phyloP scores from a whole-genome alignment of 1,284 basidiomycete species.

The Ceratobasidium sp. region DNA sequence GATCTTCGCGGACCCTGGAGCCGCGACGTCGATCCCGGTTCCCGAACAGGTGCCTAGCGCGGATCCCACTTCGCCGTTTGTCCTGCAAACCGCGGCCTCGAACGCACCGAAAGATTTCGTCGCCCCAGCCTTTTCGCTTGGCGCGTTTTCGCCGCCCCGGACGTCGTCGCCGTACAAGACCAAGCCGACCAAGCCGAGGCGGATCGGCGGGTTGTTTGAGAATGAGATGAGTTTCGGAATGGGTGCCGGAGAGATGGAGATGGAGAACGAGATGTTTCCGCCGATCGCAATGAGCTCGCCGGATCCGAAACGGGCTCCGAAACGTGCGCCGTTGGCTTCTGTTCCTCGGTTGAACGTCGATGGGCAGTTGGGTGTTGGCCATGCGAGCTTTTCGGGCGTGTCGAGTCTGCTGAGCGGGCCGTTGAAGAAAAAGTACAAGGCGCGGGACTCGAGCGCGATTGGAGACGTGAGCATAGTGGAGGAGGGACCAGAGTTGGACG shows the following conservation, averaged over 20 bases:
- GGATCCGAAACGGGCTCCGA: slow-evolving; percentile 10
- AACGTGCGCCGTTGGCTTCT: slow-evolving; percentile 21
- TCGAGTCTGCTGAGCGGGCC: slow-evolving; percentile 54
- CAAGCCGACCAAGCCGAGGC: neutral
- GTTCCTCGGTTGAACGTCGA: slow-evolving; percentile 13
- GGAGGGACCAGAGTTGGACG: neutral
- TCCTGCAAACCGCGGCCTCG: slow-evolving; percentile 13
- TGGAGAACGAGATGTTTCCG: slow-evolving; percentile 39
- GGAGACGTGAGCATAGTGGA: slow-evolving; percentile 57
- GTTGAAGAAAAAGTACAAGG: slow-evolving; percentile 57
- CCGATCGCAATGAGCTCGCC: slow-evolving; percentile 40
- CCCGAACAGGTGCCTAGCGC: slow-evolving; percentile 33
- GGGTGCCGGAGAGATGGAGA: neutral
- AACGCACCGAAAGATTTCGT: slow-evolving; percentile 30
- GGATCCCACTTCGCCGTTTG: slow-evolving; percentile 38
- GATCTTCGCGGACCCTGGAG: slow-evolving; percentile 38
- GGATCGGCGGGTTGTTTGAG: slow-evolving; percentile 33
- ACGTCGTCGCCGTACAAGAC: slow-evolving; percentile 40
- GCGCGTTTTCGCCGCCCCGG: slow-evolving; percentile 31
- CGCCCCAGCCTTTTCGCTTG: slow-evolving; percentile 26
- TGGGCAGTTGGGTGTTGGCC: neutral
- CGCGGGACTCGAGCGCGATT: slow-evolving; percentile 54
- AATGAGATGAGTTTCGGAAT: slow-evolving; percentile 37
- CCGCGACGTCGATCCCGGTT: slow-evolving; percentile 26
- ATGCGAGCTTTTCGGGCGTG: slow-evolving; percentile 37